Conservation (phyloP, 495 filamentous ascomycete genomes). For the Trichoderma erinaceum region DNA sequence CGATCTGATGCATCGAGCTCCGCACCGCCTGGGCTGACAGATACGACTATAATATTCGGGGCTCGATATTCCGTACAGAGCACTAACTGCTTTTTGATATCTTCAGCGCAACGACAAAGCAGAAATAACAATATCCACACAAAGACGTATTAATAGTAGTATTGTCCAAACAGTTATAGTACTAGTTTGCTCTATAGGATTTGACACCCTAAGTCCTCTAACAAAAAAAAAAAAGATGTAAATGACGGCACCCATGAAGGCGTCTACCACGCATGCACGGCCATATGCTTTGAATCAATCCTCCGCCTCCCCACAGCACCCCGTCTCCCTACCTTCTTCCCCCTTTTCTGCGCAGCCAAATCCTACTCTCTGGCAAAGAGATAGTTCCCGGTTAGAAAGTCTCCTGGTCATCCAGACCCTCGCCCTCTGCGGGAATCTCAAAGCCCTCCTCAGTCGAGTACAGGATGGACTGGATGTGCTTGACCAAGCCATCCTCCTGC, state of each 20-base stretch:
- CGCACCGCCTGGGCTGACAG: not conserved
- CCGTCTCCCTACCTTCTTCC: not conserved
- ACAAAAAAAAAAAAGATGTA: conserved; percentile 2
- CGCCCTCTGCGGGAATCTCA: conserved; percentile 69
- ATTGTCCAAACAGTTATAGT: conserved; percentile 10
- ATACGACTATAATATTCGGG: not conserved
- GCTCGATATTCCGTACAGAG: not conserved
- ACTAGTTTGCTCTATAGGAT: conserved; percentile 13
- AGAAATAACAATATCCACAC: not conserved
- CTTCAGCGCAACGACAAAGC: not conserved
- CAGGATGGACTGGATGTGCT: conserved; percentile 90
- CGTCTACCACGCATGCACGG: not conserved
- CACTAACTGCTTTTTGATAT: not conserved
- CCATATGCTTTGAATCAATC: conserved; percentile 20
- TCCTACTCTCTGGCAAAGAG: not conserved
- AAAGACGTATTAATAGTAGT: conserved; percentile 9
- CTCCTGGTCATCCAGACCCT: conserved; percentile 63
- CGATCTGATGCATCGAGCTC: not conserved
- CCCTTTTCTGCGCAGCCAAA: conserved; percentile 14
- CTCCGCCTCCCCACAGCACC: not conserved
- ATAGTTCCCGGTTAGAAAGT: conserved; percentile 53
- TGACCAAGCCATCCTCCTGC: conserved; percentile 83
- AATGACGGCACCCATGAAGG: conserved; percentile 9
- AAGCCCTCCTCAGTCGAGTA: conserved; percentile 96
- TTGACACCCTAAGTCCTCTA: not conserved